Percentiles rank a stretch among this genome's conserved stretches.
Conservation (phyloP, 148 eudicot genomes). For the Talinum fruticosum region DNA sequence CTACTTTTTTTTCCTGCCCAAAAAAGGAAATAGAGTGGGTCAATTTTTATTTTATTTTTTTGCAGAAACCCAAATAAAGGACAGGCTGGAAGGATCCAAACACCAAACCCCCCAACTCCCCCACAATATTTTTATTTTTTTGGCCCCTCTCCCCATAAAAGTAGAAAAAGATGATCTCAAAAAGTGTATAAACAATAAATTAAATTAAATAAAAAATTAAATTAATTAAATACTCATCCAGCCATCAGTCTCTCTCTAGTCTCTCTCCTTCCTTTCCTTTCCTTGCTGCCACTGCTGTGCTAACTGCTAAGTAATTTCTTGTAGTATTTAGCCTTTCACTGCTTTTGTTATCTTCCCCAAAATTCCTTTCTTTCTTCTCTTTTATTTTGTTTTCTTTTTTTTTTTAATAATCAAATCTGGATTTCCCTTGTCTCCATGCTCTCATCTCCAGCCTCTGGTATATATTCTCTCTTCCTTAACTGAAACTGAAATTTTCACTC, state of each 20-base stretch:
- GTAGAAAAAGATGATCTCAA: not conserved
- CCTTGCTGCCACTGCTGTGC: conserved; percentile 39
- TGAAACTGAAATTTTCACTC: conserved; percentile 23
- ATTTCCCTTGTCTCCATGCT: not conserved
- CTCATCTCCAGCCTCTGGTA: conserved; percentile 1
- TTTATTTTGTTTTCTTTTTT: conserved; percentile 14
- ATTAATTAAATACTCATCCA: no score
- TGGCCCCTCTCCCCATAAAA: conserved; percentile 21
- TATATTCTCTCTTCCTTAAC: conserved; percentile 21
- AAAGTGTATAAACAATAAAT: not conserved
- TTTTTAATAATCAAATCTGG: conserved; percentile 5
- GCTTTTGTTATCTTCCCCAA: conserved; percentile 22
- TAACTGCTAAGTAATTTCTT: conserved; percentile 46
- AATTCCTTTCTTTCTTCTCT: conserved; percentile 23
- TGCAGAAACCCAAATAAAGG: conserved; percentile 28
- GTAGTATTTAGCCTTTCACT: conserved; percentile 39
- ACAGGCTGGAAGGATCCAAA: conserved; percentile 68
- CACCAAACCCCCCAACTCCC: conserved; percentile 43
- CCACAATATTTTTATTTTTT: conserved; percentile 33
- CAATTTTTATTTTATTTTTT: no score
- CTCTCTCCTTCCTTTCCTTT: conserved; percentile 38
- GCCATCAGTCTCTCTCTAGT: not conserved
- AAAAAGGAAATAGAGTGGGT: conserved; percentile 13
- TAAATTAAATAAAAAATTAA: no score
- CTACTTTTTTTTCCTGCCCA: conserved; percentile 19